Base-by-base conservation (phyloP, 2,329 filamentous ascomycete genomes). In the Sarocladium kiliense region DNA sequence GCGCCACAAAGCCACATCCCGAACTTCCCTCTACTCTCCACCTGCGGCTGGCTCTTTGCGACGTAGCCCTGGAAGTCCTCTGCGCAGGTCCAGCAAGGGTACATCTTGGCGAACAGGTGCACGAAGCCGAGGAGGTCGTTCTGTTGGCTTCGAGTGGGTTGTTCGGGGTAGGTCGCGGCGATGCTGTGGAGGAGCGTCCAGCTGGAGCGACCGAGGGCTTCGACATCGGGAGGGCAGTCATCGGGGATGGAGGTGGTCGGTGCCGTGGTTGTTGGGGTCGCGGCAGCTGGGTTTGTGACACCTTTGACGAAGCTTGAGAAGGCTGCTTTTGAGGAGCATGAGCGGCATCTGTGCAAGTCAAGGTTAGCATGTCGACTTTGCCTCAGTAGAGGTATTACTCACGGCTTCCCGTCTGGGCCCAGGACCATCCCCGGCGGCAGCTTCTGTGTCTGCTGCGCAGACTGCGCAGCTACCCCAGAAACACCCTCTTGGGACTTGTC, bases 111-210 rank as follows among this genome's bases (percentile, higher is more conserved):
- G 69, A 99, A 96, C 2, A 91, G 77, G 23, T 77, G 74, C 63
- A 99, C 79, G 73, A 99, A 97, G 53, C 82, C 79, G 55, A 78
- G 77, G 62, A 95, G 87, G 63, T 97, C 88, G 27, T 75, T 74
- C 68, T 97, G 91, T 63, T 96, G 83, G 10, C 76, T 70, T 1
- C 76, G 69, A 0, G 86, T 82, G 0, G 94, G 91, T 7, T 68
- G 71, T 7, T 80, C 76, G 1, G 94, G 94, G 69, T 97, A 99
- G 14, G 84, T 84, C 0, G 92, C 94, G 14, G 93, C 89, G 60
- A 99, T 89, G 9, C 88, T 87, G 76, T 99, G 94, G 1, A 99
- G 83, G 19, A 99, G 81, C 0, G 91, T 97, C 94, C 94, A 99
- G 12, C 91, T 89, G 58, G 86, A 86, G 59, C 91, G 89, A 50